Conservation (phyloP, 495 filamentous ascomycete species). For the Penicillium bovifimosum region DNA sequence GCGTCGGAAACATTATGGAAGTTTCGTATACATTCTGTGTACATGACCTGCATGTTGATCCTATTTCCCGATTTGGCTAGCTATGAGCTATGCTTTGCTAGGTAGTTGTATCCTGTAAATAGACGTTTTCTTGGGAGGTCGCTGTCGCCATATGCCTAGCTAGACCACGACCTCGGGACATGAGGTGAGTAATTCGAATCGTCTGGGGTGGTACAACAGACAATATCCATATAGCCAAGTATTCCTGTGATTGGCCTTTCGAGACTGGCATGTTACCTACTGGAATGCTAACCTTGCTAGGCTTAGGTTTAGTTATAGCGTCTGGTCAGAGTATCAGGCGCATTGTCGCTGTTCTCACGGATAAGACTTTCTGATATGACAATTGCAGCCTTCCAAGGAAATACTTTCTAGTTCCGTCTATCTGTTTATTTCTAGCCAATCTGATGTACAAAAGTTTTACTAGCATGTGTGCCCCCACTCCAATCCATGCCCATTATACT, state of each 20-base stretch:
- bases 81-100: background rate
- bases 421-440: background rate
- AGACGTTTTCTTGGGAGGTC: background rate
- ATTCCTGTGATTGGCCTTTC: too few relatives aligned
- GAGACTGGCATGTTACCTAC: background rate
- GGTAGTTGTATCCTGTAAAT: background rate
- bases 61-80: background rate
- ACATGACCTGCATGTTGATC: slow-evolving; percentile 7
- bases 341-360: background rate
- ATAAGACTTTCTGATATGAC: background rate
- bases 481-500: background rate
- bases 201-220: background rate
- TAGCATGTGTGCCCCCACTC: background rate
- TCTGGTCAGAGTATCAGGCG: background rate
- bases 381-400: background rate
- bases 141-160: background rate
- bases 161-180: too few relatives aligned
- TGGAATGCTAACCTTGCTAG: background rate
- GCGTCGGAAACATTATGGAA: background rate
- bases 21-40: background rate
- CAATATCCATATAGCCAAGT: background rate
- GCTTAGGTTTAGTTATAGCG: background rate
- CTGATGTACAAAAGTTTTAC: background rate
- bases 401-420: background rate
- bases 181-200: background rate